Base-by-base conservation (phyloP, 108 stramenopile species). In the Skeletonema potamos region DNA sequence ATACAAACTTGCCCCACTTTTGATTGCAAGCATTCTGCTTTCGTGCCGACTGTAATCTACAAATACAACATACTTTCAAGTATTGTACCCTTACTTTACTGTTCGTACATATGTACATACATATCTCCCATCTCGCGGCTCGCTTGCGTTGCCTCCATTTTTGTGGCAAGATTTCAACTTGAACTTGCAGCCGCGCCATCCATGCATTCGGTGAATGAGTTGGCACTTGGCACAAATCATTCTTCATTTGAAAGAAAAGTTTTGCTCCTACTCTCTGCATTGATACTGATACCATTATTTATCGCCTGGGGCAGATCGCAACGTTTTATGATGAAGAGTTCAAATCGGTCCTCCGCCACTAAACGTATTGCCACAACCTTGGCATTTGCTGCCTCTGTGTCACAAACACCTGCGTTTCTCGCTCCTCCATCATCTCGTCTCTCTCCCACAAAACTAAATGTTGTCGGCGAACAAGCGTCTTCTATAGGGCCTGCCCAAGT, bases 391-490 rank as follows among this genome's bases (percentile, higher is more conserved):
- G 48, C 22, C 7, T 51, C 48, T 22, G 9, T 51, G 15, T 51
- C 48, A 22, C 22, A 22, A 51, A 24, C 22, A 24, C 1, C 48
- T 51, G 48, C 48, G 7, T 51, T 51, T n/a, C 20, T 6, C 48
- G 8, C 48, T 51, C 48, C 48, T 51, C 22, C 48, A 2, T 51
- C 48, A 2, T 51, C 48, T 18, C 48, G 48, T 24, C 9, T n/a
- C 55, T 32, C 62, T 36, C 3, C 58, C 9, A 70, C 69, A n/a
- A 44, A 51, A 41, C 73, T 84, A 34, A 55, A 66, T 58, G 84
- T 87, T 1, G 74, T 79, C 2, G 86, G 86, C 8, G 76, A 85
- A 66, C 88, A 89, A 76, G 88, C 88, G 70, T 82, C 82, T 30
- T 86, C 86, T 58, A 81, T 86, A 44, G 88, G 88, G 3, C 88